Evolutionary conservation across 1,284 basidiomycete species (phyloP).

Genomic region (Cutaneotrichosporon mucoides): DNA sequence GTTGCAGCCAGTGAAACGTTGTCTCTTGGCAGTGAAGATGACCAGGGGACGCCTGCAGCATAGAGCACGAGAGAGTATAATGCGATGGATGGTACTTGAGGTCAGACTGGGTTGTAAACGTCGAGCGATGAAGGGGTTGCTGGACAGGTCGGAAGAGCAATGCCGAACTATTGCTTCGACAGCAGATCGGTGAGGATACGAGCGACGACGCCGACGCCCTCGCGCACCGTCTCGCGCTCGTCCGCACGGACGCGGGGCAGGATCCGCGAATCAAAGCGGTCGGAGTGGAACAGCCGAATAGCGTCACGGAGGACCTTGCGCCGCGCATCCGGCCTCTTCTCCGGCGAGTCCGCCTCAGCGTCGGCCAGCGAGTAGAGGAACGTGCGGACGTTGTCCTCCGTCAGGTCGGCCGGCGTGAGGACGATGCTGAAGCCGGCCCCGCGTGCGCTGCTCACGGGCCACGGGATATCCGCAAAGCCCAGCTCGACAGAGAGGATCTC

Average conservation of each 20-base stretch:
- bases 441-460: conserved; percentile 59
- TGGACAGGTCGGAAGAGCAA: too few species aligned
- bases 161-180: background rate
- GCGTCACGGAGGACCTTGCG: conserved; percentile 55
- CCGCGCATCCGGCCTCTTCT: conserved; percentile 33
- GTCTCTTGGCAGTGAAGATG: too few species aligned
- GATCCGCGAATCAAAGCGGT: conserved; percentile 63
- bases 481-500: conserved; percentile 35
- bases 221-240: conserved; percentile 60
- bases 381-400: conserved; percentile 53
- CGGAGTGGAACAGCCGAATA: conserved; percentile 67
- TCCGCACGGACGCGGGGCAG: conserved; percentile 55
- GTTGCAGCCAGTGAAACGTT: too few species aligned
- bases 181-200: conserved; percentile 31
- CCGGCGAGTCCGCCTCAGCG: conserved; percentile 38
- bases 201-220: conserved; percentile 56
- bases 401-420: conserved; percentile 52
- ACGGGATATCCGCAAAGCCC: conserved; percentile 66
- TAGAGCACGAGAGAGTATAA: too few species aligned
- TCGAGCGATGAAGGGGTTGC: too few species aligned
- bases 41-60: too few species aligned
- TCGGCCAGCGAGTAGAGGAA: conserved; percentile 56
- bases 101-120: too few species aligned
- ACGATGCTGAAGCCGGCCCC: conserved; percentile 33
- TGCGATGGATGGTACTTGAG: too few species aligned